Percentiles rank a stretch among this genome's conserved stretches.
Conservation (phyloP, 1,284 basidiomycete species). For the Malassezia vespertilionis region DNA sequence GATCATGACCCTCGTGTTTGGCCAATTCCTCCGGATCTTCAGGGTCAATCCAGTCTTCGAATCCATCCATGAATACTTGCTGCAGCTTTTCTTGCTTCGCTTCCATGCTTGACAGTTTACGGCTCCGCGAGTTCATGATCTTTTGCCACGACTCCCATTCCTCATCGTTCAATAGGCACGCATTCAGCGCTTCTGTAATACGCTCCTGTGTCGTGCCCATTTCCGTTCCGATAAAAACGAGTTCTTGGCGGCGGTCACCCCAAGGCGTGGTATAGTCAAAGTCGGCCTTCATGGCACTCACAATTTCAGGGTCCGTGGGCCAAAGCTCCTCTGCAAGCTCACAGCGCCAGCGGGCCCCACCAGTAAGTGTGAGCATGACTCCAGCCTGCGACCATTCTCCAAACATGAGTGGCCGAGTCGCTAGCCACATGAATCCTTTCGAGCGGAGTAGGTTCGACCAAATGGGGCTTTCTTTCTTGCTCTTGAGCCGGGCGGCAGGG, state of each 20-base stretch:
- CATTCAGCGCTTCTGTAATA: slow-evolving; percentile 47
- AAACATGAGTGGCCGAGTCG: slow-evolving; percentile 37
- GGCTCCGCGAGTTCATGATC: slow-evolving; percentile 44
- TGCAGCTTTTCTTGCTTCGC: slow-evolving; percentile 40
- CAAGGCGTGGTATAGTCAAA: slow-evolving; percentile 47
- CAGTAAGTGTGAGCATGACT: slow-evolving; percentile 49
- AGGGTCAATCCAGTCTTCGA: slow-evolving; percentile 48
- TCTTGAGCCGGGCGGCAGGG: slow-evolving; percentile 46
- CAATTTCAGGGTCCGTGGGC: slow-evolving; percentile 48
- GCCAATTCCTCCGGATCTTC: slow-evolving; percentile 31
- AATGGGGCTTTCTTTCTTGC: slow-evolving; percentile 46
- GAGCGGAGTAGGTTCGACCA: slow-evolving; percentile 49
- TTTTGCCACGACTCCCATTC: slow-evolving; percentile 49
- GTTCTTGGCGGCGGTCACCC: slow-evolving; percentile 51
- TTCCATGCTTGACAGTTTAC: too few relatives aligned
- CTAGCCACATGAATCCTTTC: slow-evolving; percentile 51
- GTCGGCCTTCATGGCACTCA: slow-evolving; percentile 49
- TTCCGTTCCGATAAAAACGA: slow-evolving; percentile 48
- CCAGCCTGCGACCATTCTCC: slow-evolving; percentile 52
- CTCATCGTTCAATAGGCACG: slow-evolving; percentile 47
- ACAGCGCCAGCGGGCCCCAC: slow-evolving; percentile 50
- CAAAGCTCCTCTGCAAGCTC: slow-evolving; percentile 46
- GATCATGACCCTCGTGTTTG: too few relatives aligned
- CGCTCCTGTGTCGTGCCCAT: slow-evolving; percentile 36
- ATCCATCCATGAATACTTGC: slow-evolving; percentile 47